Percentiles rank a stretch among this genome's conserved stretches.
Evolutionary conservation across 2,329 filamentous ascomycete genomes (phyloP).

Genomic region (Bipolaris cookei): DNA sequence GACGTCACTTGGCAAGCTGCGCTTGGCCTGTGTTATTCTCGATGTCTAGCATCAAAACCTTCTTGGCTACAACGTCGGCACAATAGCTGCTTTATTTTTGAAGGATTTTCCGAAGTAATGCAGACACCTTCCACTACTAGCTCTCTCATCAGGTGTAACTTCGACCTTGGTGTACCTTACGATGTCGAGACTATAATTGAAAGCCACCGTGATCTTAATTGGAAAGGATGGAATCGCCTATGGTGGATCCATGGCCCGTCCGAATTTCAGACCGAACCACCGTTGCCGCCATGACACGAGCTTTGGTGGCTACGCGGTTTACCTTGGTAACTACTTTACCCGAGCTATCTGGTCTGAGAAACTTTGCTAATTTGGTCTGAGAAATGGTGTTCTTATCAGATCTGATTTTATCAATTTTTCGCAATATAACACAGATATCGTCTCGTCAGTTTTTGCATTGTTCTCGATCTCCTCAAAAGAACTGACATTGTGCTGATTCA

Average conservation of each 20-base stretch:
- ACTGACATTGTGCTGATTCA: no score
- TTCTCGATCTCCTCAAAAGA: no score
- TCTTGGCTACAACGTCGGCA: background rate
- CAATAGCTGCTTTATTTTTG: background rate
- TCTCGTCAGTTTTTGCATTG: no score
- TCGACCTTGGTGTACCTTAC: background rate
- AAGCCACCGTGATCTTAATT: background rate
- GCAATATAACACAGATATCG: no score
- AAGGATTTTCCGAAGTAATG: background rate
- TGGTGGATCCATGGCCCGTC: background rate
- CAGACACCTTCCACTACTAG: background rate
- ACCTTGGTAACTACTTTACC: background rate
- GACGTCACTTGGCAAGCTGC: conserved; percentile 2
- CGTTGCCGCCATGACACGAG: background rate
- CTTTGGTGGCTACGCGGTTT: background rate
- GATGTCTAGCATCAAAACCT: background rate
- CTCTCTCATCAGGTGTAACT: background rate
- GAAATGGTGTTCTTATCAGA: no score
- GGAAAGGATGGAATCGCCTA: background rate
- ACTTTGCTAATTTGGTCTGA: no score
- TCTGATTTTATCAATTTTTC: no score
- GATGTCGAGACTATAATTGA: background rate
- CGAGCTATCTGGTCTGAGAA: background rate
- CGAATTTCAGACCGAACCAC: background rate
- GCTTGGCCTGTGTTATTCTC: background rate